A percentile compares a stretch with the other conserved stretches of the same genome.
Evolutionary conservation across 2,329 filamentous ascomycete genomes (phyloP).

Genomic region (Venturia asperata): DNA sequence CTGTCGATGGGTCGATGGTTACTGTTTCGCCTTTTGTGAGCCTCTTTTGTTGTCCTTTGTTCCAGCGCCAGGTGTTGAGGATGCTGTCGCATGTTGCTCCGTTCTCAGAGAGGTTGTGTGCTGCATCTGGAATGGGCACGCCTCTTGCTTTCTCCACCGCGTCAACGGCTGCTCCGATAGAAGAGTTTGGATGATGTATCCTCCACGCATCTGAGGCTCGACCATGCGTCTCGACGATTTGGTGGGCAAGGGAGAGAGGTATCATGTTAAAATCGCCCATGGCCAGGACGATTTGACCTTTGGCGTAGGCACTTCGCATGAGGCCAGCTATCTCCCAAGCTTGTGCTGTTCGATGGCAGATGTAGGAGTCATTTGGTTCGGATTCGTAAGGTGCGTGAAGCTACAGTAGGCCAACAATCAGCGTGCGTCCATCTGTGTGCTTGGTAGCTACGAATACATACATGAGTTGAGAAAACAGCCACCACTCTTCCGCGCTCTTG

Average conservation of each 20-base stretch:
- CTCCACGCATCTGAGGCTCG: constrained; percentile 81
- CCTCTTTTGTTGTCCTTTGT: constrained; percentile 59
- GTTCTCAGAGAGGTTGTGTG: constrained; percentile 71
- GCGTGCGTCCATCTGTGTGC: neutral
- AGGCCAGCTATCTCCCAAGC: constrained; percentile 92
- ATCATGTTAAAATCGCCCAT: constrained; percentile 96
- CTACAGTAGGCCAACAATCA: constrained; percentile 28
- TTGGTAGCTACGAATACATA: constrained; percentile 33
- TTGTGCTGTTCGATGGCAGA: constrained; percentile 84
- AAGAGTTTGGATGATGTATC: constrained; percentile 73
- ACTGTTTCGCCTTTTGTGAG: constrained; percentile 60
- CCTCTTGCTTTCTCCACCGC: constrained; percentile 59
- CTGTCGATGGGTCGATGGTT: constrained; percentile 55
- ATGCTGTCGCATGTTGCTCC: constrained; percentile 80
- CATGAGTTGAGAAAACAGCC: constrained; percentile 90
- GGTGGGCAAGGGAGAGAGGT: constrained; percentile 77
- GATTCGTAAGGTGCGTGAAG: constrained; percentile 81
- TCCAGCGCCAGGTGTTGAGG: constrained; percentile 92
- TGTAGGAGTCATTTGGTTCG: constrained; percentile 73
- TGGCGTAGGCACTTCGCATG: constrained; percentile 70
- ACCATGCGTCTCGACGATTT: constrained; percentile 69
- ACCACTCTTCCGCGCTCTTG: constrained; percentile 54
- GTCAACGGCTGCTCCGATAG: constrained; percentile 65
- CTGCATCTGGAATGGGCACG: constrained; percentile 63
- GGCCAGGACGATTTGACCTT: constrained; percentile 75